Conservation (phyloP, 495 filamentous ascomycete genomes). For the Podospora anserina region DNA sequence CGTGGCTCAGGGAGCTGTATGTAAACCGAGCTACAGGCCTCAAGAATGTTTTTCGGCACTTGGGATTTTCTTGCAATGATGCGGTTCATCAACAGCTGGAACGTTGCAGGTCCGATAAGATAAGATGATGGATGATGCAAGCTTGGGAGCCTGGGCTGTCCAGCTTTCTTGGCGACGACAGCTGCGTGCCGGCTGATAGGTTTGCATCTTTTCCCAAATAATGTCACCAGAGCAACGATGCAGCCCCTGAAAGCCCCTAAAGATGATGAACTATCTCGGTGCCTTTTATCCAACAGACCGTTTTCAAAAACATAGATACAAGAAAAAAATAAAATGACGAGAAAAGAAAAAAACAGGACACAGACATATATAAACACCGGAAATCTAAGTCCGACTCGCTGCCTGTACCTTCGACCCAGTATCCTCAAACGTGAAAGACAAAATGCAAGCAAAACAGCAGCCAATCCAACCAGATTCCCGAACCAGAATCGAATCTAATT, state of each 20-base stretch:
- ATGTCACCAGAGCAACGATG: constrained; percentile 10
- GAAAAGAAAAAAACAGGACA: not conserved
- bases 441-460: not conserved
- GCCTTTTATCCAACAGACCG: not conserved
- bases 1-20: not conserved
- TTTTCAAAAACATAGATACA: not conserved
- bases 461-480: not conserved
- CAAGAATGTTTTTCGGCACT: not conserved
- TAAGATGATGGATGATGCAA: constrained; percentile 5
- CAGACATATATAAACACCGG: not conserved
- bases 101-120: constrained; percentile 9
- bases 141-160: not conserved
- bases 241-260: constrained; percentile 4
- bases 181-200: not conserved
- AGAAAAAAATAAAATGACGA: not conserved
- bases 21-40: not conserved
- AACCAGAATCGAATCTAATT: not conserved
- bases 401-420: not conserved
- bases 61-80: constrained; percentile 3
- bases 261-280: not conserved
- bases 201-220: not conserved
- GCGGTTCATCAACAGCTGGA: constrained; percentile 1
- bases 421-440: not conserved
- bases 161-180: not conserved
- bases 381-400: not conserved